These are phyloP conservation scores for Solanum sejunctum DNA, from an alignment of 257 asterid species.

Conservation along the genomic window DNA sequence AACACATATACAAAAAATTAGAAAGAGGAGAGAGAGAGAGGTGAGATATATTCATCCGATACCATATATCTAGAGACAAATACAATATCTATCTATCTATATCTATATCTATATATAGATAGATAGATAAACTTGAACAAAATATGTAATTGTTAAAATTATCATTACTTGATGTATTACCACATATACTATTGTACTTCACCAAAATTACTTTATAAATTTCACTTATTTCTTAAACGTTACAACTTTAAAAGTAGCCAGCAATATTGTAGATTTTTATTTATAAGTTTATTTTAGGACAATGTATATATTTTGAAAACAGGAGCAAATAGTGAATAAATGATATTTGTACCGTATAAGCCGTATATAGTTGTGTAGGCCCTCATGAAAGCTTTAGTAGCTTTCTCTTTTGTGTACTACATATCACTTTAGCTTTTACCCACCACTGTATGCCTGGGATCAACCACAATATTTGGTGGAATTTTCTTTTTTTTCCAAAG, in stretches of 20 bases:
- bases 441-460: background rate
- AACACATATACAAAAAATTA: too few species aligned
- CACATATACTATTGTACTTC: background rate
- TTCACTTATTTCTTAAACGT: background rate
- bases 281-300: background rate
- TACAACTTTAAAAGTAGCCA: background rate
- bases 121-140: background rate
- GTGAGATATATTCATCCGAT: background rate
- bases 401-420: background rate
- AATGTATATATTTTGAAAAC: background rate
- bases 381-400: background rate
- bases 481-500: background rate
- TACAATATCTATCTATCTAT: too few species aligned
- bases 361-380: background rate
- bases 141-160: background rate
- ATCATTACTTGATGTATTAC: background rate
- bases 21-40: background rate
- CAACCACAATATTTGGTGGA: background rate
- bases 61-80: background rate
- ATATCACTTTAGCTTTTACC: background rate
- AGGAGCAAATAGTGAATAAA: background rate
- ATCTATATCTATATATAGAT: too few species aligned
- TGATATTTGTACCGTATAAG: background rate
- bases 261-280: background rate
- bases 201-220: background rate